Base-by-base conservation (phyloP, 1,284 basidiomycete species). In the Trametes hirsuta region DNA sequence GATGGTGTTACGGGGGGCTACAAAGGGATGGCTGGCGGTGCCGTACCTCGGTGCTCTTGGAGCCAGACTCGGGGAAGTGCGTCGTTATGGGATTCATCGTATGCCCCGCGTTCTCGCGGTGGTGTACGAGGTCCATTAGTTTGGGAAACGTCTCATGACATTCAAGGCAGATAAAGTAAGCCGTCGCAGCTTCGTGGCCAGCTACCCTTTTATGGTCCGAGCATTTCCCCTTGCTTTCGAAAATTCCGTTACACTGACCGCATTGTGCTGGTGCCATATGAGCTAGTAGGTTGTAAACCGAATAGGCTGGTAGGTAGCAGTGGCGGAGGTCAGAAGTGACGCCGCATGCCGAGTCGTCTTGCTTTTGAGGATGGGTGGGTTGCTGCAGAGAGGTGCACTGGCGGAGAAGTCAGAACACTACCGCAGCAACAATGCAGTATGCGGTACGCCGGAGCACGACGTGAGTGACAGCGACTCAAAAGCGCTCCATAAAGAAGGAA, bases 221-320 rank as follows among this genome's bases (percentile, higher is more conserved):
- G 51, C 46, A 48, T 24, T 54, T n/a, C 4, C 4, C 12, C 46
- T 54, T 59, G 47, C 58, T 59, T 3, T n/a, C n/a, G 46, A 54
- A 54, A 11, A 40, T 25, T 6, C 25, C 41, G 2, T 45, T 22
- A 36, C 58, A 59, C 10, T 15, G 30, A 3, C 30, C 48, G 39
- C 57, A 58, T 15, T 44, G 44, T 2, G 57, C 39, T 9, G 57
- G 57, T 5, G 57, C 49, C 42, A 58, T 52, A 4, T 5, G 25
- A 35, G 9, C 30, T 30, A 30, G 30, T 4, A 30, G 4, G 30
- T 8, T 30, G 30, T 30, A 30, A 30, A 30, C 1, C 30, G 30
- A 30, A 1, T 30, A 8, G 30, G 30, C 30, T 30, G 15, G 40
- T 15, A 24, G 8, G 4, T 39, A 6, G 24, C 9, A 4, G 42